Evolutionary conservation across 2,329 filamentous ascomycete species (phyloP), one percentile per base, ranked within the genome.

Genomic region (Nothomitra cinnamomea): DNA sequence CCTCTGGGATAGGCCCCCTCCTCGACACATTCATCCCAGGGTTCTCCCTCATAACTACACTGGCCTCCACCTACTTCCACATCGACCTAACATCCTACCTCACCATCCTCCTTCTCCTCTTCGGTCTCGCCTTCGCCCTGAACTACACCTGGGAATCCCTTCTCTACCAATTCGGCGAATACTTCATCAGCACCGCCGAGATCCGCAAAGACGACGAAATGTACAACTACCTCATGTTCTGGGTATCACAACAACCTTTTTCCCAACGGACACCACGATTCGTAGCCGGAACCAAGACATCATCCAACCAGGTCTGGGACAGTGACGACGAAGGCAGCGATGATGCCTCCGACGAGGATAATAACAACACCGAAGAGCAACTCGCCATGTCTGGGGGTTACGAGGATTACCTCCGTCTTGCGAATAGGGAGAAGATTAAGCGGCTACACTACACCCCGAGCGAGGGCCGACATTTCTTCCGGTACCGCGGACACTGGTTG

Each of bases 201-300:
- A 76, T 87, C 40, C 74, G 79, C 45, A 73, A 77, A 25, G 80
- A 85, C 55, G 83, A 87, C 59, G 82, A 86, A 62, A 77, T 83
- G 54, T 86, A 84, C 68, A 81, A 81, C 61, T 83, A 84, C 60
- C 61, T 85, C 41, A 84, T 85, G 79, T 72, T 72, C 24, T 86
- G 82, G 82, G 73, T 85, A 1, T 73, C 80, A 1, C 66, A 70
- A 35, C 82, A 86, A 64, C 64, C 67, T 2, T 84, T 85, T 58
- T 72, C 79, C 19, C 72, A 75, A 56, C 67, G 69, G 3, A 76
- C 80, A 0, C 77, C 78, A 13, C 73, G 73, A 45, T 82, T 84
- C 58, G 72, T 85, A 10, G 82, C 78, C 41, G 82, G 81, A 61
- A 82, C 79, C 4, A 77, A 76, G 59, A 61, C 80, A 36, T 76